These are phyloP conservation scores for Torrubiella hemipterigena DNA, from an alignment of 2,329 filamentous ascomycete species.

Conservation along the genomic window DNA sequence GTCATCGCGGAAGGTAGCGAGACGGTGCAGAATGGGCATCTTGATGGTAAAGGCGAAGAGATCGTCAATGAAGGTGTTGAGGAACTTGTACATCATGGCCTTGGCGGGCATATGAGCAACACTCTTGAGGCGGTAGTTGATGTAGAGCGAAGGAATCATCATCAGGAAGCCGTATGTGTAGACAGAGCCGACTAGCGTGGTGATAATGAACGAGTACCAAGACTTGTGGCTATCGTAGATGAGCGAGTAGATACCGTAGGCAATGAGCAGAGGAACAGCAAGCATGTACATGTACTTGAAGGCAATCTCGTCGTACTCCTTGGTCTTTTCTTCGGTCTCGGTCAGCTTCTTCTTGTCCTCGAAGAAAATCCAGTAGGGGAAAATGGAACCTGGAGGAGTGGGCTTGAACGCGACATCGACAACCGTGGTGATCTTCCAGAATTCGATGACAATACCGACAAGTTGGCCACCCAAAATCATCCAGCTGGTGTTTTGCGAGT, in stretches of 20 bases:
- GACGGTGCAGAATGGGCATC: conserved; percentile 87
- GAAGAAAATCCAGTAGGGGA: conserved; percentile 74
- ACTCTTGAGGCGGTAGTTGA: conserved; percentile 94
- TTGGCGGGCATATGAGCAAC: conserved; percentile 95
- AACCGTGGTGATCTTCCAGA: conserved; percentile 94
- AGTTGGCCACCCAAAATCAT: conserved; percentile 96
- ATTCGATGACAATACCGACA: conserved; percentile 57
- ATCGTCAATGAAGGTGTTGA: conserved; percentile 98
- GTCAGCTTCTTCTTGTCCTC: conserved; percentile 96
- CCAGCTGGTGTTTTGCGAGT: conserved; percentile 96
- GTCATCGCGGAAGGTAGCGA: conserved; percentile 88
- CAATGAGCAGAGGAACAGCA: conserved; percentile 77
- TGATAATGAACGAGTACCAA: conserved; percentile 94
- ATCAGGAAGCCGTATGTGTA: conserved; percentile 98
- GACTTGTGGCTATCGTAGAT: conserved; percentile 93
- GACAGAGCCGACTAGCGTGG: conserved; percentile 87
- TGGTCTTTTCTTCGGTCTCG: conserved; percentile 93
- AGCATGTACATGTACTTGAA: conserved; percentile 95
- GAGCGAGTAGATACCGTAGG: conserved; percentile 84
- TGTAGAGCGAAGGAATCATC: conserved; percentile 97
- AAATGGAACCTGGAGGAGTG: conserved; percentile 50
- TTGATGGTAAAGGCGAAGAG: conserved; percentile 98
- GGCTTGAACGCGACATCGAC: conserved; percentile 77
- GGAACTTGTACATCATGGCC: conserved; percentile 96
- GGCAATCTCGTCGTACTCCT: conserved; percentile 95